These are phyloP conservation scores for Sergeia podlipaevii DNA, from an alignment of 208 protist species.

Conservation along the genomic window DNA sequence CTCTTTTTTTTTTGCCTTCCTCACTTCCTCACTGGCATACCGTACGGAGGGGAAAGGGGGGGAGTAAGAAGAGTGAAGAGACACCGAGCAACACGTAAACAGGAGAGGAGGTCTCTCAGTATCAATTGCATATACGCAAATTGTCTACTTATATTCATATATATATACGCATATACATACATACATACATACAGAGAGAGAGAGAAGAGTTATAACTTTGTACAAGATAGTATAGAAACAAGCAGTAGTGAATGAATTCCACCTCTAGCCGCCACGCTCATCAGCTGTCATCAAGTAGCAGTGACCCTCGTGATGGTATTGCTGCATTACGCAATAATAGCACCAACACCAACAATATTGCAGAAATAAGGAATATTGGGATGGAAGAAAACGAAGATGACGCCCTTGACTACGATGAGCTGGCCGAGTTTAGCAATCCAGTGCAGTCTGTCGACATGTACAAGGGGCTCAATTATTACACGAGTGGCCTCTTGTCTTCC, in stretches of 20 bases:
- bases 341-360: neutral
- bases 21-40: no score
- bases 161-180: no score
- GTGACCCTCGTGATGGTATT: neutral
- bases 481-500: neutral
- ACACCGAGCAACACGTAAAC: no score
- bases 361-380: neutral
- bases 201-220: neutral
- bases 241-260: slow-evolving; percentile 5
- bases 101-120: no score
- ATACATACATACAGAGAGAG: neutral
- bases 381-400: neutral
- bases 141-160: no score
- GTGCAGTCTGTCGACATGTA: neutral
- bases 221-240: no score
- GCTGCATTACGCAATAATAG: no score
- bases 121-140: no score
- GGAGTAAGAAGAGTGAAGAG: no score
- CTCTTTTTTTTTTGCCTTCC: no score
- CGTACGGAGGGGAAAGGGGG: no score
- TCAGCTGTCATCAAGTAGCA: neutral
- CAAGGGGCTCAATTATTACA: neutral
- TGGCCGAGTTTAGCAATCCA: neutral
- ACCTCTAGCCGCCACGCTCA: neutral
- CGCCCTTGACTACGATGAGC: neutral